phyloP scores from a whole-genome alignment of 2,329 filamentous ascomycete species.

The Zarea fungicola region DNA sequence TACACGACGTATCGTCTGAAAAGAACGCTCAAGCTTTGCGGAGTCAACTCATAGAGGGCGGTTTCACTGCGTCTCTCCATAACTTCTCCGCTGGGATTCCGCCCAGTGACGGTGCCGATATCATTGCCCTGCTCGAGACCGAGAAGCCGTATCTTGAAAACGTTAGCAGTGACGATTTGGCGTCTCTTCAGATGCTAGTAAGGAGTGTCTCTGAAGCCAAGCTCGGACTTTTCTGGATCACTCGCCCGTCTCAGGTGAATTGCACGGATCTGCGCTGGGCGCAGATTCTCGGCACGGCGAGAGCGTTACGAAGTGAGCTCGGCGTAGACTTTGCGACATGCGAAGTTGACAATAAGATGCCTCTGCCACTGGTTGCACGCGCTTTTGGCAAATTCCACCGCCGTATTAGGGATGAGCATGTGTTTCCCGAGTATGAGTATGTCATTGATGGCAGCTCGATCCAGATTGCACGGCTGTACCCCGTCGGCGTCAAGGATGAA shows the following conservation, averaged over 20 bases:
- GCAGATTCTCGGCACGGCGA: conserved; percentile 23
- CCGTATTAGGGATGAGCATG: conserved; percentile 16
- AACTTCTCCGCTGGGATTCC: not conserved
- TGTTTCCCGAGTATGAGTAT: conserved; percentile 28
- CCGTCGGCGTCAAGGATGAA: conserved; percentile 20
- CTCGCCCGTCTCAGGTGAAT: conserved; percentile 21
- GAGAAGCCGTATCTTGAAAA: conserved; percentile 23
- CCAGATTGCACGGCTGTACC: conserved; percentile 24
- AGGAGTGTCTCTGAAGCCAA: not conserved
- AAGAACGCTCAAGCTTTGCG: too few relatives aligned
- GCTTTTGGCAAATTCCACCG: conserved; percentile 21
- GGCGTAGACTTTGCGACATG: conserved; percentile 24
- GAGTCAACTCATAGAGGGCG: too few relatives aligned
- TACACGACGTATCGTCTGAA: too few relatives aligned
- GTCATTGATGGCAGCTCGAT: conserved; percentile 23
- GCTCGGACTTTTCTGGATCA: conserved; percentile 27
- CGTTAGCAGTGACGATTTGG: conserved; percentile 16
- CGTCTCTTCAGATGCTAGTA: conserved; percentile 13
- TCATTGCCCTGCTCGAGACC: conserved; percentile 24
- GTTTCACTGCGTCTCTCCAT: not conserved
- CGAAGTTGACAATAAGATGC: conserved; percentile 22
- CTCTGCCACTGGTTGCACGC: conserved; percentile 8
- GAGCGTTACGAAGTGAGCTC: conserved; percentile 26
- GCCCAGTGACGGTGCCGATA: conserved; percentile 20
- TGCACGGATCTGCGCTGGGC: conserved; percentile 25